These are phyloP conservation scores for Middelhovenomyces tepae DNA, from an alignment of 805 yeast genomes.

Conservation along the genomic window DNA sequence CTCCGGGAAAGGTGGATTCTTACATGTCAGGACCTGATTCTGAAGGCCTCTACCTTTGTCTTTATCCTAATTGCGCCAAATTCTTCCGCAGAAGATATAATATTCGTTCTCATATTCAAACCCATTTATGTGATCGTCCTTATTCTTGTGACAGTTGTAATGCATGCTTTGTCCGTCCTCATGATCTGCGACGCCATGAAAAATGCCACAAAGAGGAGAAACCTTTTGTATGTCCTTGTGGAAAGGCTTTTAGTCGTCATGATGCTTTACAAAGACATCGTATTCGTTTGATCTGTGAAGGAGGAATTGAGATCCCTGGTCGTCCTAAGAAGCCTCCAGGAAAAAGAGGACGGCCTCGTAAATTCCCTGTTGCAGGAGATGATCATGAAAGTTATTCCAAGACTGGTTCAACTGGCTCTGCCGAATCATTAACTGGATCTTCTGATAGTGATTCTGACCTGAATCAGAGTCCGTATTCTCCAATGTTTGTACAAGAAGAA, in stretches of 20 bases:
- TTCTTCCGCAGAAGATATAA: constrained; percentile 82
- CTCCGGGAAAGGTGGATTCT: constrained; percentile 82
- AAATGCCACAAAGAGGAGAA: constrained; percentile 72
- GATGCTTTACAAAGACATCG: constrained; percentile 84
- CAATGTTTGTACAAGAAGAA: too few relatives aligned
- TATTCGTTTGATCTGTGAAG: constrained; percentile 69
- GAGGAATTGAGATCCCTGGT: constrained; percentile 43
- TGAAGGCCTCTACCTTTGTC: constrained; percentile 64
- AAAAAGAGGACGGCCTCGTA: constrained; percentile 31
- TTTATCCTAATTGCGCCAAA: constrained; percentile 71
- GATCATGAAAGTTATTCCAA: too few relatives aligned
- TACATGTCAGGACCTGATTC: constrained; percentile 75
- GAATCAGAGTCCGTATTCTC: too few relatives aligned
- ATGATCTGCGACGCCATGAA: constrained; percentile 83
- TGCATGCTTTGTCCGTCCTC: constrained; percentile 88
- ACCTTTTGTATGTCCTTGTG: constrained; percentile 74
- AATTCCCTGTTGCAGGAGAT: constrained; percentile 9
- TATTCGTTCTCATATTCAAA: constrained; percentile 90
- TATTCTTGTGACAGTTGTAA: constrained; percentile 68
- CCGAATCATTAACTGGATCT: too few relatives aligned
- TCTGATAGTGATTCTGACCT: too few relatives aligned
- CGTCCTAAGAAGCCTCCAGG: constrained; percentile 26
- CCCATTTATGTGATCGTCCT: constrained; percentile 92
- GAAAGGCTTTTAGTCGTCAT: constrained; percentile 83
- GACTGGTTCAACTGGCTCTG: too few relatives aligned